phyloP scores from a whole-genome alignment of 2,329 filamentous ascomycete species.

The Penicillium fuscoglaucum region DNA sequence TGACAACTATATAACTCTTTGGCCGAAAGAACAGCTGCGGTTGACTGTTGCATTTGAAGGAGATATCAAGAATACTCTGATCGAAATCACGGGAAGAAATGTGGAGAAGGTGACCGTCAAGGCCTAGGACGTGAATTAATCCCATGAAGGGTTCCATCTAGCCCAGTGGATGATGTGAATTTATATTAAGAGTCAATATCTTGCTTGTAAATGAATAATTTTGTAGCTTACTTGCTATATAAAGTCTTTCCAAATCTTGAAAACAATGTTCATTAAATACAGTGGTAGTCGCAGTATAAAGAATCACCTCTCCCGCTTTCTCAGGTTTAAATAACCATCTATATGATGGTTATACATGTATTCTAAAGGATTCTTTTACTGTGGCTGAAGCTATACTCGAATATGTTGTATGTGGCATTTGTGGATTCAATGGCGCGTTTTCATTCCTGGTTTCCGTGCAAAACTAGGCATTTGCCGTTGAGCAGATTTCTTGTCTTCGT shows the following conservation, averaged over 20 bases:
- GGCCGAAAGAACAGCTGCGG: conserved; percentile 55
- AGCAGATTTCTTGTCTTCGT: no score
- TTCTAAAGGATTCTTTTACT: no score
- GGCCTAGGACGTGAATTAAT: background rate
- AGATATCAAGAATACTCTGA: conserved; percentile 5
- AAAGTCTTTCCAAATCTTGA: background rate
- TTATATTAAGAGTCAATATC: background rate
- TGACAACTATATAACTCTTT: conserved; percentile 65
- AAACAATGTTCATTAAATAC: background rate
- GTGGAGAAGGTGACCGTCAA: conserved; percentile 14
- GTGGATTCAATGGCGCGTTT: no score
- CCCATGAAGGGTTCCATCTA: background rate
- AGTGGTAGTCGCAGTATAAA: background rate
- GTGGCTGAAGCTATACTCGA: no score
- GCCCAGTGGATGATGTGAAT: background rate
- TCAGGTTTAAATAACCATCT: no score
- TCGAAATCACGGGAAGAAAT: conserved; percentile 30
- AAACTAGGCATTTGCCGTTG: no score
- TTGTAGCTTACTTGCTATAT: background rate
- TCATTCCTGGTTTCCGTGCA: no score
- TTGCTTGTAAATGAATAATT: background rate
- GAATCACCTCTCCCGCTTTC: background rate
- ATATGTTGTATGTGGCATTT: no score
- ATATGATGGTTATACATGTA: no score
- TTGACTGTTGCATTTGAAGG: conserved; percentile 36